A percentile compares a stretch with the other conserved stretches of the same genome.
phyloP scores from a whole-genome alignment of 2,329 filamentous ascomycete species.

The Colletotrichum horii region DNA sequence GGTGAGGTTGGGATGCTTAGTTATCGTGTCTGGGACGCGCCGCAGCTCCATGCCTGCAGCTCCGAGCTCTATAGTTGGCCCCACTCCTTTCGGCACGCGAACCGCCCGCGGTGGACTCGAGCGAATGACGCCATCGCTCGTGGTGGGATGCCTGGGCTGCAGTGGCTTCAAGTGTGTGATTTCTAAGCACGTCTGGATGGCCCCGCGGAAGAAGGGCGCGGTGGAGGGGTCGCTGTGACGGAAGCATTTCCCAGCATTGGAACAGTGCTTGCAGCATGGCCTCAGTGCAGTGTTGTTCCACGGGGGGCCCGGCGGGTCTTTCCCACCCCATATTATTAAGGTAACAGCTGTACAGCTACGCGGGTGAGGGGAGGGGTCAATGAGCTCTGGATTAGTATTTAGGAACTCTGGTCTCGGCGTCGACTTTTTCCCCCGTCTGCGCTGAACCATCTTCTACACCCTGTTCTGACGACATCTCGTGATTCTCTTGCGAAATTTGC shows the following conservation, averaged over 20 bases:
- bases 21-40: not conserved
- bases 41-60: not conserved
- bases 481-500: not conserved
- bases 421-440: not conserved
- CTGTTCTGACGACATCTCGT: not conserved
- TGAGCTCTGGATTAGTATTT: conserved; percentile 5
- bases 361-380: conserved; percentile 3
- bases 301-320: not conserved
- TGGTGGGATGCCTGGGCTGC: not conserved
- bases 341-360: not conserved
- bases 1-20: not conserved
- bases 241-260: not conserved
- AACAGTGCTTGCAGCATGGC: not conserved
- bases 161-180: not conserved
- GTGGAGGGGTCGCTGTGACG: conserved; percentile 12
- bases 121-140: not conserved
- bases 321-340: conserved; percentile 5
- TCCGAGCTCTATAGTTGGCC: not conserved
- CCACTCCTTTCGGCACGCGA: not conserved
- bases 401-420: not conserved
- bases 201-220: not conserved
- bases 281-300: not conserved
- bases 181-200: conserved; percentile 10
- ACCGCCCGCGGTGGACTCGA: not conserved
- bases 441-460: not conserved